Percentiles rank a stretch among this genome's conserved stretches.
phyloP scores from a whole-genome alignment of 345 rosid genomes.

The Lepidium didymum region DNA sequence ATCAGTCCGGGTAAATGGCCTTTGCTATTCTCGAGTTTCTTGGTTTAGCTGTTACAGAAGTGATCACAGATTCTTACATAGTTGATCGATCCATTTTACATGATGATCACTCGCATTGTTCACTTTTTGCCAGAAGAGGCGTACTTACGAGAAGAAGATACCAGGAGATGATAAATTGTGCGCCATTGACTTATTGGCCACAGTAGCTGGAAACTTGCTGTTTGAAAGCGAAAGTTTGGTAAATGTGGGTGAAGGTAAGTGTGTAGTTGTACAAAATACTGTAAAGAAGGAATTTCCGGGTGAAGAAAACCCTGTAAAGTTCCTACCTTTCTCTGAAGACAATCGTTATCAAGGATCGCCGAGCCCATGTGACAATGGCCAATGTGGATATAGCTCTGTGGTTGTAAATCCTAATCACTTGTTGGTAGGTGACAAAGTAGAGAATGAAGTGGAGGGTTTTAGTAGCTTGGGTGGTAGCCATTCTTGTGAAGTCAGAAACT shows the following conservation, averaged over 20 bases:
- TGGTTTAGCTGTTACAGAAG: neutral
- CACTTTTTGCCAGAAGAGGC: slow-evolving; percentile 48
- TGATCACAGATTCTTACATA: neutral
- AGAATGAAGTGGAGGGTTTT: slow-evolving; percentile 6
- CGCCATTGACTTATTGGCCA: slow-evolving; percentile 84
- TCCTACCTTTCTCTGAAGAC: neutral
- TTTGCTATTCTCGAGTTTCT: neutral
- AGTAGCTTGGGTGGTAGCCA: slow-evolving; percentile 17
- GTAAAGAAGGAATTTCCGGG: slow-evolving; percentile 30
- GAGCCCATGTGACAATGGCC: neutral
- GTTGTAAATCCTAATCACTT: slow-evolving; percentile 16
- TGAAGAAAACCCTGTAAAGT: slow-evolving; percentile 9
- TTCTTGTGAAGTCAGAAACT: slow-evolving; percentile 17
- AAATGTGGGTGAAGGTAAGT: slow-evolving; percentile 28
- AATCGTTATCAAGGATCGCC: neutral
- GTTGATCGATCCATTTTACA: neutral
- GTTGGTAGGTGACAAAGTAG: slow-evolving; percentile 35
- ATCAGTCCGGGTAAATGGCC: slow-evolving; percentile 67
- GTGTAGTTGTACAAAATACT: slow-evolving; percentile 31
- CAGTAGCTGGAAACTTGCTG: slow-evolving; percentile 76
- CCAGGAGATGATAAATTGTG: slow-evolving; percentile 48
- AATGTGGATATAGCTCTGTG: slow-evolving; percentile 30
- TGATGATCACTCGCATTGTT: slow-evolving; percentile 11
- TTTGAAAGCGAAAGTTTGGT: slow-evolving; percentile 39
- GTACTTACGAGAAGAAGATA: slow-evolving; percentile 42